A percentile compares a stretch with the other conserved stretches of the same genome.
Conservation (phyloP, 2,329 filamentous ascomycete species). For the Botrytis byssoidea region DNA sequence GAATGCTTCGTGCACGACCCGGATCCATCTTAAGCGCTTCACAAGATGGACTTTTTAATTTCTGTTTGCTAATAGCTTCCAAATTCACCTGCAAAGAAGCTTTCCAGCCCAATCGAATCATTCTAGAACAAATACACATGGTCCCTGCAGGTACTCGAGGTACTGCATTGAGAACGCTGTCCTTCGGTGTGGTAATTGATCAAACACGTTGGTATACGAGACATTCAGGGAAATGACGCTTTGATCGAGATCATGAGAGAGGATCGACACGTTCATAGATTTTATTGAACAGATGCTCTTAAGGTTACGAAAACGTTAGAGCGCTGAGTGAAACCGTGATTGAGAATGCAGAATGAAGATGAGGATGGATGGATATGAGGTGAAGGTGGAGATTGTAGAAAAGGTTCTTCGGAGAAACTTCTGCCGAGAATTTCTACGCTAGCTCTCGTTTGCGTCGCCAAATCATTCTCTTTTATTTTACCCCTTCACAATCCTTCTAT, state of each 20-base stretch:
- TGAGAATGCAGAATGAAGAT: background rate
- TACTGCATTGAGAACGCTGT: background rate
- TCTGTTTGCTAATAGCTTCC: slow-evolving; percentile 7
- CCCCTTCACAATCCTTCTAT: background rate
- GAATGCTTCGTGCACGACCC: background rate
- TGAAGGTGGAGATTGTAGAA: background rate
- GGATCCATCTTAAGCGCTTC: slow-evolving; percentile 4
- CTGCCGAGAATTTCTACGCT: background rate
- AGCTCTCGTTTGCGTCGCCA: slow-evolving; percentile 8
- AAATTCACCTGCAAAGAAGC: slow-evolving; percentile 9
- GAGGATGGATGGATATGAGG: background rate
- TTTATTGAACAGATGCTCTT: background rate
- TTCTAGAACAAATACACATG: slow-evolving; percentile 5
- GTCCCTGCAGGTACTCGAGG: background rate
- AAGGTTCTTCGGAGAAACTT: background rate
- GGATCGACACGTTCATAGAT: background rate
- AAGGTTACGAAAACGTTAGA: background rate
- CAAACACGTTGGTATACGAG: slow-evolving; percentile 9
- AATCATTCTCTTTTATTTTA: background rate
- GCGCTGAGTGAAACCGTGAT: background rate
- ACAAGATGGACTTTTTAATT: background rate
- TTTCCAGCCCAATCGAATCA: slow-evolving; percentile 8
- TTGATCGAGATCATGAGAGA: background rate
- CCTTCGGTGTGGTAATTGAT: background rate
- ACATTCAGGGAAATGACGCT: background rate